These are phyloP conservation scores for Pascua sp. DNA, from an alignment of 1,284 basidiomycete species.

Conservation along the genomic window DNA sequence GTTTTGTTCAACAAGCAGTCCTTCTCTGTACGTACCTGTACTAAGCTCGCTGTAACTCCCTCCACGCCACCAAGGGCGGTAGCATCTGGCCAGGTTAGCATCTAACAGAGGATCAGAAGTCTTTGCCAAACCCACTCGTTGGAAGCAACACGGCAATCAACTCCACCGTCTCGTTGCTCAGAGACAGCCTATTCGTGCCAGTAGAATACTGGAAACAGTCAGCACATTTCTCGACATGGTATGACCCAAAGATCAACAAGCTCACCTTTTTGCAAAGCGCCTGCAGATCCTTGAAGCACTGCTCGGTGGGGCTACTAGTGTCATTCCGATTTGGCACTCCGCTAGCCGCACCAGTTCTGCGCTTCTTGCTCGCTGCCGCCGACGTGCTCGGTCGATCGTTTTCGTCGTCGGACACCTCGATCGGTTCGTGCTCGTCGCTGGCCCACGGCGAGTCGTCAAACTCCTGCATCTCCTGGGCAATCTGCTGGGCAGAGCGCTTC, in stretches of 20 bases:
- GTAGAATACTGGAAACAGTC: too few relatives aligned
- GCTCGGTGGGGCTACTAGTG: slow-evolving; percentile 47
- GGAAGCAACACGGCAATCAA: slow-evolving; percentile 43
- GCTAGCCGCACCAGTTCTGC: background rate
- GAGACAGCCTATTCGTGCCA: background rate
- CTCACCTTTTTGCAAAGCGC: slow-evolving; percentile 10
- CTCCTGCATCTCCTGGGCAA: slow-evolving; percentile 27
- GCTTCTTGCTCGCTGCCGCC: background rate
- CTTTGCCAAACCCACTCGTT: slow-evolving; percentile 25
- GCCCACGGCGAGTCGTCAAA: slow-evolving; percentile 41
- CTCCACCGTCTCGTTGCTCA: slow-evolving; percentile 31
- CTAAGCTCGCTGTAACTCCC: slow-evolving; percentile 22
- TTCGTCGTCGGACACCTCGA: slow-evolving; percentile 56
- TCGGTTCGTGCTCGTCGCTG: slow-evolving; percentile 29
- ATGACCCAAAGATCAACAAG: background rate
- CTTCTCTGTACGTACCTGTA: slow-evolving; percentile 6
- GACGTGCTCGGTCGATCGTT: background rate
- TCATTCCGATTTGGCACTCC: background rate
- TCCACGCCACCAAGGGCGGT: slow-evolving; percentile 27
- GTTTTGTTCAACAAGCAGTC: background rate
- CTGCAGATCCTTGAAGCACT: slow-evolving; percentile 6
- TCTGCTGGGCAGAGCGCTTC: slow-evolving; percentile 31
- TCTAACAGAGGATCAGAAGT: background rate
- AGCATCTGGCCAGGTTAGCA: slow-evolving; percentile 15
- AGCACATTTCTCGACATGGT: too few relatives aligned